Percentiles rank a stretch among this genome's conserved stretches.
Evolutionary conservation across 2,329 filamentous ascomycete species (phyloP).

Genomic region (Alternaria gansuensis): DNA sequence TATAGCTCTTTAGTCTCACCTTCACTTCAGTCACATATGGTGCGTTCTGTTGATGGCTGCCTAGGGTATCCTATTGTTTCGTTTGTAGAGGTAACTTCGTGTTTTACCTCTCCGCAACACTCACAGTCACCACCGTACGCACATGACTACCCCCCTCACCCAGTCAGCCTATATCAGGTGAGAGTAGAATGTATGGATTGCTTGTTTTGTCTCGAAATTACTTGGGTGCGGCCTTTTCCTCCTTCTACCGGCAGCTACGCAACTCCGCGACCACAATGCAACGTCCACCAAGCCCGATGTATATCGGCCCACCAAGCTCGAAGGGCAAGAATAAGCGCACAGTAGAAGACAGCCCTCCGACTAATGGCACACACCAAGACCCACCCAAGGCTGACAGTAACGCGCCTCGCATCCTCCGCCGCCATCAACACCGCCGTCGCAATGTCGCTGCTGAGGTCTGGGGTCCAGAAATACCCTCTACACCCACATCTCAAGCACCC

Average conservation of each 20-base stretch:
- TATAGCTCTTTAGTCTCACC: not conserved
- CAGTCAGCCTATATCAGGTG: not conserved
- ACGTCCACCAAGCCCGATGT: conserved; percentile 15
- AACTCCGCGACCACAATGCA: conserved; percentile 9
- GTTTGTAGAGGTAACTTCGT: not conserved
- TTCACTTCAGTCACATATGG: not conserved
- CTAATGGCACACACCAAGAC: not conserved
- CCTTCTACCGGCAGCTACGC: not conserved
- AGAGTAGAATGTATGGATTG: not conserved
- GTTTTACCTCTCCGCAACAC: not conserved
- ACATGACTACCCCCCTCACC: not conserved
- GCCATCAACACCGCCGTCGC: conserved; percentile 33
- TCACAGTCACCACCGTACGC: not conserved
- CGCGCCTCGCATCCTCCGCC: conserved; percentile 31
- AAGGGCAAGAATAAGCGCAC: conserved; percentile 37
- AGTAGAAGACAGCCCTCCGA: conserved; percentile 20
- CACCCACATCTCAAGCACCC: not conserved
- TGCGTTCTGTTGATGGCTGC: not conserved
- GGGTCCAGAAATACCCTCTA: conserved; percentile 23
- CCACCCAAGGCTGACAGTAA: not conserved
- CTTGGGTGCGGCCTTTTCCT: not conserved
- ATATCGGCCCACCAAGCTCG: conserved; percentile 1
- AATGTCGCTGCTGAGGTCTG: conserved; percentile 36
- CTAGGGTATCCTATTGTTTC: not conserved
- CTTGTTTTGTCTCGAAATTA: not conserved